Percentiles rank a stretch among this genome's conserved stretches.
These are phyloP conservation scores for Citropsis articulata DNA, from an alignment of 345 rosid genomes.

Conservation along the genomic window DNA sequence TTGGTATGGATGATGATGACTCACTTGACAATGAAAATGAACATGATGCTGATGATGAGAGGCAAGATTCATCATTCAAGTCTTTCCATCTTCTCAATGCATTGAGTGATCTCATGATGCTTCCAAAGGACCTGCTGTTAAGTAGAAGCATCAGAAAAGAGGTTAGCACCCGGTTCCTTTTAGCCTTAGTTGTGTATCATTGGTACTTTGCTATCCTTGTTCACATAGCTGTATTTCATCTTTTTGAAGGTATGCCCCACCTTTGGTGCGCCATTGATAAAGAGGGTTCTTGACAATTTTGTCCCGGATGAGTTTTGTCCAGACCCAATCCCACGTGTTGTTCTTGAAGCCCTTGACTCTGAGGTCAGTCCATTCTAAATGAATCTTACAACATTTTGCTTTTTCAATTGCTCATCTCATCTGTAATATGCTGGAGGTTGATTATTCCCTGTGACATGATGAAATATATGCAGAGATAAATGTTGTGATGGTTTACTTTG, in stretches of 20 bases:
- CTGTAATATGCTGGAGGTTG: neutral
- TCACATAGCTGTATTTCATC: slow-evolving; percentile 9
- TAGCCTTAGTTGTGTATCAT: neutral
- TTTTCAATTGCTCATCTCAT: neutral
- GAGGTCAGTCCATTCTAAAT: slow-evolving; percentile 50
- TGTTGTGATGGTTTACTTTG: neutral
- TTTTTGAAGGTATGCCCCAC: slow-evolving; percentile 76
- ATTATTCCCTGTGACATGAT: neutral
- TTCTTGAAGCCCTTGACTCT: slow-evolving; percentile 69
- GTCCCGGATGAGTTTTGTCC: slow-evolving; percentile 90
- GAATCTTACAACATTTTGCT: neutral
- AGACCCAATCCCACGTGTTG: slow-evolving; percentile 74
- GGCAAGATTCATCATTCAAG: slow-evolving; percentile 55
- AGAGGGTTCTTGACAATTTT: slow-evolving; percentile 66
- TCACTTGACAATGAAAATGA: slow-evolving; percentile 34
- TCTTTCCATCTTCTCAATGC: slow-evolving; percentile 84
- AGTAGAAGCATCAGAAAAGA: slow-evolving; percentile 69
- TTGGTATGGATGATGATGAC: slow-evolving; percentile 72
- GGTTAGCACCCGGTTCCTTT: slow-evolving; percentile 34
- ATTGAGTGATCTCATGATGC: slow-evolving; percentile 96
- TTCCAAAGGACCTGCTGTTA: slow-evolving; percentile 94
- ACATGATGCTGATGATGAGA: slow-evolving; percentile 31
- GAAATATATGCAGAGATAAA: neutral
- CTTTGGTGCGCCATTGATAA: slow-evolving; percentile 74
- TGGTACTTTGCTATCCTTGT: slow-evolving; percentile 5